Conservation (phyloP, 2,329 filamentous ascomycete species). For the Lasiodiplodia citricola region DNA sequence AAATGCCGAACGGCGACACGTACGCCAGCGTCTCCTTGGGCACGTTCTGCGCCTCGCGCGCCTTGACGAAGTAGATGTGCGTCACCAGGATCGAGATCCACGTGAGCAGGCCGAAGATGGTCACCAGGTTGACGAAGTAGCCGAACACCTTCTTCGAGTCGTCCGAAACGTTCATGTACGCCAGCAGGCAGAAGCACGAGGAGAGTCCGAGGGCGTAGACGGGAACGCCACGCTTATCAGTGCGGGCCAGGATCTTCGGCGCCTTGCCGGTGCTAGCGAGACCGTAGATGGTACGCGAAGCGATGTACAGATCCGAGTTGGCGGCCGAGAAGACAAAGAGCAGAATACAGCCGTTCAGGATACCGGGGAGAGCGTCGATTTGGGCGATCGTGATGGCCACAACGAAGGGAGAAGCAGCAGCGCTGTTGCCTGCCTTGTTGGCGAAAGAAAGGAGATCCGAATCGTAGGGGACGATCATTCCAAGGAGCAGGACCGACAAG, state of each 20-base stretch:
- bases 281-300: conserved; percentile 73
- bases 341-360: conserved; percentile 76
- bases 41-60: conserved; percentile 52
- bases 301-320: conserved; percentile 79
- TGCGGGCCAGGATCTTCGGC: conserved; percentile 72
- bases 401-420: conserved; percentile 75
- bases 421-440: conserved; percentile 55
- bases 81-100: conserved; percentile 58
- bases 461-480: conserved; percentile 78
- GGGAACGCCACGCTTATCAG: conserved; percentile 74
- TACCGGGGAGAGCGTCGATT: conserved; percentile 67
- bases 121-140: conserved; percentile 55
- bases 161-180: conserved; percentile 56
- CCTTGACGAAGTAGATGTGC: conserved; percentile 56
- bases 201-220: conserved; percentile 68
- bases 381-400: conserved; percentile 70
- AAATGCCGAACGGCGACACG: conserved; percentile 72
- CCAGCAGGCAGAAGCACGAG: conserved; percentile 67
- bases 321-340: conserved; percentile 78
- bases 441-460: conserved; percentile 64
- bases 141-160: conserved; percentile 50
- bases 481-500: conserved; percentile 73
- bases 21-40: conserved; percentile 57
- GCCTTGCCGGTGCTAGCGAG: conserved; percentile 75
- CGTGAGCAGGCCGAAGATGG: conserved; percentile 50